Evolutionary conservation across 2,329 filamentous ascomycete species (phyloP).

Genomic region (Aspergillus sojae): DNA sequence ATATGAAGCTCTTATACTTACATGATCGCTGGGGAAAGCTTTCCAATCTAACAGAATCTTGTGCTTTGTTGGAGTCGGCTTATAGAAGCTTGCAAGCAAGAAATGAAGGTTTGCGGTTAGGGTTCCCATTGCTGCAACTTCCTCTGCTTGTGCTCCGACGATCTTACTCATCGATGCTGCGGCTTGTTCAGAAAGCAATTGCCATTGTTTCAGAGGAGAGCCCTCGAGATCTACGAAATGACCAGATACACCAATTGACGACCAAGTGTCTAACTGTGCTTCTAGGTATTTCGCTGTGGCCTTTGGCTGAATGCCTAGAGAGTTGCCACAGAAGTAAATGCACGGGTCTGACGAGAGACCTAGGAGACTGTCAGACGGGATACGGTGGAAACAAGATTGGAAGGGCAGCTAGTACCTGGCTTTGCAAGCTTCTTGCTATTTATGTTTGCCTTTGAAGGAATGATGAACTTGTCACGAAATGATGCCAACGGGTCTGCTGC

Average conservation of each 20-base stretch:
- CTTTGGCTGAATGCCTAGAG: conserved; percentile 78
- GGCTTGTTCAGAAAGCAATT: conserved; percentile 75
- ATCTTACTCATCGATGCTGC: conserved; percentile 70
- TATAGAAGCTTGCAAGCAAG: conserved; percentile 80
- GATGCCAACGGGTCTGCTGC: conserved; percentile 60
- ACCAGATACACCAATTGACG: conserved; percentile 76
- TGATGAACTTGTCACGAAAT: conserved; percentile 71
- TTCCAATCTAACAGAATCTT: conserved; percentile 86
- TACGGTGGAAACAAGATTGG: background rate
- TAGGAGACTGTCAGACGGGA: conserved; percentile 18
- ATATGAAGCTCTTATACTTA: conserved; percentile 39
- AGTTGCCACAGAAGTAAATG: conserved; percentile 88
- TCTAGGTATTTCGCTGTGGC: conserved; percentile 66
- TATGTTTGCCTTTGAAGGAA: conserved; percentile 74
- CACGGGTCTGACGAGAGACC: conserved; percentile 41
- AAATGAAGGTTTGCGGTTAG: conserved; percentile 79
- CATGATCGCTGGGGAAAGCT: conserved; percentile 83
- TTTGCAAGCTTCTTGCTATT: conserved; percentile 62
- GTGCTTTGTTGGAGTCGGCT: conserved; percentile 63
- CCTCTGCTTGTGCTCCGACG: conserved; percentile 69
- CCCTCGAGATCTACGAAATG: conserved; percentile 73
- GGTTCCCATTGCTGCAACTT: conserved; percentile 86
- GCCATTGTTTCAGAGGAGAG: conserved; percentile 71
- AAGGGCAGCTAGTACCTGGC: conserved; percentile 27
- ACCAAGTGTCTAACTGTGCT: conserved; percentile 79